A percentile compares a stretch with the other conserved stretches of the same genome.
These are phyloP conservation scores for Sordariomycetes sp. DNA, from an alignment of 2,329 filamentous ascomycete species.

Conservation along the genomic window DNA sequence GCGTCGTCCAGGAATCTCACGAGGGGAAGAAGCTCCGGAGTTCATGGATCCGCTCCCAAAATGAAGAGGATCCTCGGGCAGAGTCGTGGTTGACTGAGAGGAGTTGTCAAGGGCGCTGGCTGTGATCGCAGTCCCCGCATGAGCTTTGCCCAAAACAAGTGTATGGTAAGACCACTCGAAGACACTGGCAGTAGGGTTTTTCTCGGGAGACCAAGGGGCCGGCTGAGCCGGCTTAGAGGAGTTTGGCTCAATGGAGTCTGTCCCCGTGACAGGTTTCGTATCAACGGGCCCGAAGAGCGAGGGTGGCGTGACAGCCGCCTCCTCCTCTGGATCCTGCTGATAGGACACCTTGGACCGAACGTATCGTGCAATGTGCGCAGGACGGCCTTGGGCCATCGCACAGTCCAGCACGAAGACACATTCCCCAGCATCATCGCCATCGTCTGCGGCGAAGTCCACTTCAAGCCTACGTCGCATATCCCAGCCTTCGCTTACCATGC, in stretches of 20 bases:
- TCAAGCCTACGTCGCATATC: constrained; percentile 82
- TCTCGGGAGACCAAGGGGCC: constrained; percentile 10
- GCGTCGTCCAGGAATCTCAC: constrained; percentile 77
- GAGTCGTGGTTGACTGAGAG: constrained; percentile 58
- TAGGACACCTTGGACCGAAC: constrained; percentile 16
- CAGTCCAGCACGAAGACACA: constrained; percentile 65
- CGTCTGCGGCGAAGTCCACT: constrained; percentile 81
- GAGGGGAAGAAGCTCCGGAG: neutral
- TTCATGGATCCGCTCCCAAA: neutral
- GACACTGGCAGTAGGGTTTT: constrained; percentile 3
- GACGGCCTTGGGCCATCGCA: constrained; percentile 52
- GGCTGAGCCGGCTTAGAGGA: constrained; percentile 12
- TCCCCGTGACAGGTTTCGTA: constrained; percentile 1
- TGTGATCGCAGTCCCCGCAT: constrained; percentile 54
- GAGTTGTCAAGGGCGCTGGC: constrained; percentile 67
- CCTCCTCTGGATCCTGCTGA: constrained; percentile 5
- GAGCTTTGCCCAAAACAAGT: constrained; percentile 44
- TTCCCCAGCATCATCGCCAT: constrained; percentile 69
- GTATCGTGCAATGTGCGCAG: constrained; percentile 33
- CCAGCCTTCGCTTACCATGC: constrained; percentile 73
- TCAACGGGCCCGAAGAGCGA: constrained; percentile 20
- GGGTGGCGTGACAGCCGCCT: constrained; percentile 3
- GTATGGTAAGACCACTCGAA: constrained; percentile 20
- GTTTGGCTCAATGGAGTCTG: constrained; percentile 10
- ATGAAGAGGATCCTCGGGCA: constrained; percentile 66